Evolutionary conservation across 257 asterid genomes (phyloP), one percentile per base, ranked within the genome.

Genomic region (Petunia secreta): DNA sequence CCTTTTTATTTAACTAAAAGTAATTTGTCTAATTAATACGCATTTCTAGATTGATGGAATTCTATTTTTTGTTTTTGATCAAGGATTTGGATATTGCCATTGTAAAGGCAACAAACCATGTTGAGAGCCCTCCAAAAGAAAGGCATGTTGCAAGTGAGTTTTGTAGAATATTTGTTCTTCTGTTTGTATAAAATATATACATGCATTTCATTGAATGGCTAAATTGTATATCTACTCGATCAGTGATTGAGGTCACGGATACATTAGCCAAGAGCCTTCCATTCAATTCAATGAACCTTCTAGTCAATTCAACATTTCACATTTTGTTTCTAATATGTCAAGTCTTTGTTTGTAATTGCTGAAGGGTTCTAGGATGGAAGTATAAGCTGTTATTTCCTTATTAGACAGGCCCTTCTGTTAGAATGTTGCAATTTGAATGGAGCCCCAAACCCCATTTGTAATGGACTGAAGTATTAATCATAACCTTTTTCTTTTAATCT

Each of bases 1-100:
- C 25, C 52, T 37, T 64, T 0, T 14, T 16, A n/a, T 48, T 52
- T 11, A 13, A 66, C 13, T 37, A n/a, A 7, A 34, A 50, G 63
- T 59, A 8, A 54, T 62, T 25, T 43, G 38, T 36, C 37, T 79
- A 46, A 7, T 77, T 39, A 43, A 77, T 11, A 15, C 48, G 4
- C 11, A 48, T 65, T 58, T 78, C 77, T 77, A 53, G 81, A 62
- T 59, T 50, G 37, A 54, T 67, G 37, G 59, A 44, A 59, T 59
- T 59, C 14, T 62, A 5, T 25, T 54, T 82, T 75, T 79, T 75
- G 16, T 37, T 79, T 25, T 43, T 76, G 4, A 71, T 78, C 75
- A 38, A 94, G 98, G 97, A 90, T 83, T 90, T 94, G 96, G 98
- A 94, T 77, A 87, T 92, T 64, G 97, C 98, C 36, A 92, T 94